phyloP scores from a whole-genome alignment of 345 rosid species.

The Euphorbia tirucalli region DNA sequence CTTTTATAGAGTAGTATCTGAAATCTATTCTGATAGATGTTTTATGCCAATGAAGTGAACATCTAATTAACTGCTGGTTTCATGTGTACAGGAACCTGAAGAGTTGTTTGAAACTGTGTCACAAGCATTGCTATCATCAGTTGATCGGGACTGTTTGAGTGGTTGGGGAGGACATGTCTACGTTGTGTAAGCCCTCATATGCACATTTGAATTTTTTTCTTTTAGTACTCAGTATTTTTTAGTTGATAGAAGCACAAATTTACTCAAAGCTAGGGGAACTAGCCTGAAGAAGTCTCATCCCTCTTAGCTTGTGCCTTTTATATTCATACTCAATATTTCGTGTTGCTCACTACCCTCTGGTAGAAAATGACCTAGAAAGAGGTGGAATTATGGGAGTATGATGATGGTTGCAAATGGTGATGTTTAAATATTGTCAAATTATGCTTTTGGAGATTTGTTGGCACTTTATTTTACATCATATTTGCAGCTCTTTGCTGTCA shows the following conservation, averaged over 20 bases:
- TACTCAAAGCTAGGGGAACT: neutral
- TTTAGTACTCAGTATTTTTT: neutral
- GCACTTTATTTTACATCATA: neutral
- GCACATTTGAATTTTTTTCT: neutral
- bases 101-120: constrained; percentile 83
- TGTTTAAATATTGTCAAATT: neutral
- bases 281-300: neutral
- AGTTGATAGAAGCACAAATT: neutral
- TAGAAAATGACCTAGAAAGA: neutral
- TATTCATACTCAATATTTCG: neutral
- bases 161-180: constrained; percentile 99
- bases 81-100: constrained; percentile 67
- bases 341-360: neutral
- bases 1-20: constrained; percentile 1
- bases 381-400: neutral
- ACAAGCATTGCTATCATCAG: constrained; percentile 86
- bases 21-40: neutral
- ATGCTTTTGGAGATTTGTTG: neutral
- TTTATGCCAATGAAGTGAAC: neutral
- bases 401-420: neutral
- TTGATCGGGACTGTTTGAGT: constrained; percentile 94
- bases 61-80: constrained; percentile 4
- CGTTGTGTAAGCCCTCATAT: constrained; percentile 70
- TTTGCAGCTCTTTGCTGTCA: neutral
- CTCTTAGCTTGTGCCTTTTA: neutral